Percentiles rank a stretch among this genome's conserved stretches.
Evolutionary conservation across 2,329 filamentous ascomycete species (phyloP).

Genomic region (Bertia moriformis): DNA sequence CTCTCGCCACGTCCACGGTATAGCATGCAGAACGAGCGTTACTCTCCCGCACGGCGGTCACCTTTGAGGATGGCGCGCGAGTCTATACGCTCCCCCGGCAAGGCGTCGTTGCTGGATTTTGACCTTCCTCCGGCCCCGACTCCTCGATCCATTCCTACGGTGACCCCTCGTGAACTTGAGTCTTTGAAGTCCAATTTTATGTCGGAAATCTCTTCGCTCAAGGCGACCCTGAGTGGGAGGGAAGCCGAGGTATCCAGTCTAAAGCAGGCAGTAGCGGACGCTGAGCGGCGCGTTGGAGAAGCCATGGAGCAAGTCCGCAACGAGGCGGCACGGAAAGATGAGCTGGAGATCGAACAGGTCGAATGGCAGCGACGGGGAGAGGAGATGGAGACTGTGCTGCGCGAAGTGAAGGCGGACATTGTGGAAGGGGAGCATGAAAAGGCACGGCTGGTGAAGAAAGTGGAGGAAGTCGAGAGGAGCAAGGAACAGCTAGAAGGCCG

Average conservation of each 20-base stretch:
- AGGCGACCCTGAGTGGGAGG: slow-evolving; percentile 48
- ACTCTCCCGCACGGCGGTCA: neutral
- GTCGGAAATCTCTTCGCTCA: slow-evolving; percentile 50
- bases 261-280: slow-evolving; percentile 46
- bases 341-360: neutral
- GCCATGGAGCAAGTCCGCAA: slow-evolving; percentile 24
- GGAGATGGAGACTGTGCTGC: slow-evolving; percentile 19
- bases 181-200: slow-evolving; percentile 48
- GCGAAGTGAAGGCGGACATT: slow-evolving; percentile 17
- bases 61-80: neutral
- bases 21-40: neutral
- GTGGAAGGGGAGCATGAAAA: neutral
- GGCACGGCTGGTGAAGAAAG: neutral
- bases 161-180: slow-evolving; percentile 55
- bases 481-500: neutral
- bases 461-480: neutral
- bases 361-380: slow-evolving; percentile 21
- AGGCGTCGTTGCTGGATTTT: slow-evolving; percentile 37
- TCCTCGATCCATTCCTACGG: slow-evolving; percentile 48
- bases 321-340: slow-evolving; percentile 1
- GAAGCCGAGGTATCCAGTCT: slow-evolving; percentile 52
- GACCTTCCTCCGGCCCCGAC: slow-evolving; percentile 52
- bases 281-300: slow-evolving; percentile 48
- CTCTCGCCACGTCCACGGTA: neutral
- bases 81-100: neutral